A percentile compares a stretch with the other conserved stretches of the same genome.
phyloP scores from a whole-genome alignment of 169 alveolate genomes.

The Perkinsus chesapeaki region DNA sequence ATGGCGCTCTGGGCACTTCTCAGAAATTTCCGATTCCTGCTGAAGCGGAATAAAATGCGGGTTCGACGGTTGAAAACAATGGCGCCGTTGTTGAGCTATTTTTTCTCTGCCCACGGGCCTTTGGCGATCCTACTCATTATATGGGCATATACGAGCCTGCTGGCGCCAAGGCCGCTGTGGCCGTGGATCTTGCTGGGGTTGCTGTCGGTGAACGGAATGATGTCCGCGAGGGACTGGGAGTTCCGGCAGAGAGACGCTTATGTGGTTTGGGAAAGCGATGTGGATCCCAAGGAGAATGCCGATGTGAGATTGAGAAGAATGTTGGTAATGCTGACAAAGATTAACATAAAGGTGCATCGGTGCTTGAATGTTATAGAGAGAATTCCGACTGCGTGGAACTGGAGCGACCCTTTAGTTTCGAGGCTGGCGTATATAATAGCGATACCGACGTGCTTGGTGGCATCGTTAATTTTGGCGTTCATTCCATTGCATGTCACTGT shows the following conservation, averaged over 20 bases:
- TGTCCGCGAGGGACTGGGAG: neutral
- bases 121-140: neutral
- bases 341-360: neutral
- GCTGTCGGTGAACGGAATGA: neutral
- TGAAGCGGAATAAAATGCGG: neutral
- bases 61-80: neutral
- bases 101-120: neutral
- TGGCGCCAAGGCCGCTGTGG: neutral
- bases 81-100: neutral
- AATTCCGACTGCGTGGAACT: neutral
- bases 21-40: neutral
- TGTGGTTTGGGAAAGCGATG: neutral
- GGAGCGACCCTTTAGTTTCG: neutral
- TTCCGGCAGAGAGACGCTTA: neutral
- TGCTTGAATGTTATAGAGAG: neutral
- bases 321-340: neutral
- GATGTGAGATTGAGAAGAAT: neutral
- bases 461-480: neutral
- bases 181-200: neutral
- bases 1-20: neutral
- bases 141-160: neutral
- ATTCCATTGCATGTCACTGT: neutral
- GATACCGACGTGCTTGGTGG: neutral
- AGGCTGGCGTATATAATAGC: neutral
- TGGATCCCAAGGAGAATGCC: neutral